Evolutionary conservation across 805 yeast genomes (phyloP).

Genomic region (Sungouiella thailandica): DNA sequence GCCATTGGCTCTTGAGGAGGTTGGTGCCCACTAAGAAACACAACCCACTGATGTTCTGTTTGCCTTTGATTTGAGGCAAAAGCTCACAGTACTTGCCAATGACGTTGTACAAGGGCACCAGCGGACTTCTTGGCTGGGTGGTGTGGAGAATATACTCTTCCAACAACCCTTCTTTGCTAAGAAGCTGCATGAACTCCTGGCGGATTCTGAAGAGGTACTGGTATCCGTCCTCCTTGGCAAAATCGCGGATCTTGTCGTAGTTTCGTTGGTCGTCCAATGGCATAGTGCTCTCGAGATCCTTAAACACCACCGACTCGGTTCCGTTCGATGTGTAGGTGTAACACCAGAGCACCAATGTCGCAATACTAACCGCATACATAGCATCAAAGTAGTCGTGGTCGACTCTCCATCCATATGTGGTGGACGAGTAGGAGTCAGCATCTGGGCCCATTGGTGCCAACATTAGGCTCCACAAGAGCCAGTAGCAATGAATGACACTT

Average conservation of each 20-base stretch:
- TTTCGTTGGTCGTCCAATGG: constrained; percentile 11
- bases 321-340: constrained; percentile 32
- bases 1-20: constrained; percentile 38
- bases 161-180: constrained; percentile 3
- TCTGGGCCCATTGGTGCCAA: constrained; percentile 20
- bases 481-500: constrained; percentile 35
- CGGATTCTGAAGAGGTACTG: constrained; percentile 31
- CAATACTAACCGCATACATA: constrained; percentile 33
- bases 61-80: constrained; percentile 27
- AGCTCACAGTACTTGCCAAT: constrained; percentile 30
- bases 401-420: constrained; percentile 24
- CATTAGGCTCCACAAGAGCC: constrained; percentile 37
- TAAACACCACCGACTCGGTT: constrained; percentile 21
- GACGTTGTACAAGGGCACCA: constrained; percentile 23
- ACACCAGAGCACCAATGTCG: constrained; percentile 38
- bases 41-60: constrained; percentile 38
- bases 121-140: constrained; percentile 2
- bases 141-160: constrained; percentile 9
- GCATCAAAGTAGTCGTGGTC: constrained; percentile 33
- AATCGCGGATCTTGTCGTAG: constrained; percentile 19
- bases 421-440: too few relatives aligned
- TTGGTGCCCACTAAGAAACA: constrained; percentile 37
- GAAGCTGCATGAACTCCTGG: constrained; percentile 22
- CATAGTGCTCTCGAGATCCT: constrained; percentile 9
- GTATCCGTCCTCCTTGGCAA: constrained; percentile 34